Percentiles rank a stretch among this genome's conserved stretches.
phyloP scores from a whole-genome alignment of 2,329 filamentous ascomycete species.

The Aspergillus pseudoterreus region DNA sequence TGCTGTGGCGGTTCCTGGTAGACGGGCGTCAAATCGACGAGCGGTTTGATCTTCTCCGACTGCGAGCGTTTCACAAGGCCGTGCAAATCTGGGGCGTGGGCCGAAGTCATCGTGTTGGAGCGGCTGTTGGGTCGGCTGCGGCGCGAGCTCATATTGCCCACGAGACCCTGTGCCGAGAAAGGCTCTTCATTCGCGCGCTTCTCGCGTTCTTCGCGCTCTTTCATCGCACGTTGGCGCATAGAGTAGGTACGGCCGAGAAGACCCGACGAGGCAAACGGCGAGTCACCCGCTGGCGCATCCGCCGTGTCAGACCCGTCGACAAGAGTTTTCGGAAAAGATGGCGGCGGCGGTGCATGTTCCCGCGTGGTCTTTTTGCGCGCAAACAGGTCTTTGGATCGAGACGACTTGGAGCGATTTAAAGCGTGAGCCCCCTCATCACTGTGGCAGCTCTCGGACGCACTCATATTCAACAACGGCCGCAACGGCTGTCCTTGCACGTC shows the following conservation, averaged over 20 bases:
- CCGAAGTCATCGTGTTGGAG: conserved; percentile 31
- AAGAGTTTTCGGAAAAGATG: conserved; percentile 26
- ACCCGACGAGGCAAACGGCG: conserved; percentile 33
- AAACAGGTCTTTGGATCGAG: conserved; percentile 20
- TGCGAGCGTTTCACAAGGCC: conserved; percentile 42
- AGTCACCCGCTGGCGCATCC: conserved; percentile 20
- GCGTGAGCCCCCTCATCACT: conserved; percentile 26
- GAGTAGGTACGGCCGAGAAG: conserved; percentile 40
- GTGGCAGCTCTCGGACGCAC: conserved; percentile 49
- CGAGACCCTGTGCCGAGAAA: conserved; percentile 50
- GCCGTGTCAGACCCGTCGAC: conserved; percentile 20
- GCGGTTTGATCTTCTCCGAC: conserved; percentile 54
- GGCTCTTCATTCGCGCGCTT: conserved; percentile 32
- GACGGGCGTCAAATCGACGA: conserved; percentile 64
- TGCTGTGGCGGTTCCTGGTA: conserved; percentile 59
- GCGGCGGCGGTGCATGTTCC: conserved; percentile 27
- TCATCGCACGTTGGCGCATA: conserved; percentile 37
- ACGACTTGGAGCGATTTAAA: conserved; percentile 11
- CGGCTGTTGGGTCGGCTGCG: conserved; percentile 23
- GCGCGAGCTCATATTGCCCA: conserved; percentile 48
- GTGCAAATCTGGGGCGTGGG: conserved; percentile 18
- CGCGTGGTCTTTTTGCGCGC: conserved; percentile 26
- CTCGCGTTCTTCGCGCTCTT: conserved; percentile 36
- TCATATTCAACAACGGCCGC: conserved; percentile 63
- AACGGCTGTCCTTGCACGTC: conserved; percentile 41